These are phyloP conservation scores for Yamadazyma spencermartinsiae DNA, from an alignment of 1,139 yeast species.

Conservation along the genomic window DNA sequence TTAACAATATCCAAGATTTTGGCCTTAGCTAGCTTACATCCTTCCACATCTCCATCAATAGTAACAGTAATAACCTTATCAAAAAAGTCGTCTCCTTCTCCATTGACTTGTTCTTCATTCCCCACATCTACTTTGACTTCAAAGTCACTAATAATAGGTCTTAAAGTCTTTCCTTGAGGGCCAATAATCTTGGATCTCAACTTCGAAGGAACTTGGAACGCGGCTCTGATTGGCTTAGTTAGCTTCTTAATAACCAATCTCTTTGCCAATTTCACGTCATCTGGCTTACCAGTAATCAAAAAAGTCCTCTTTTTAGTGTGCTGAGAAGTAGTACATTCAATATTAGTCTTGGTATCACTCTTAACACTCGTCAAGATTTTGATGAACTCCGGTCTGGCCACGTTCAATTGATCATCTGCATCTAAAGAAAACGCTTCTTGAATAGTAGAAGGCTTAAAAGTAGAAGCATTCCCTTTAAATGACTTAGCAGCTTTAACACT, in stretches of 20 bases:
- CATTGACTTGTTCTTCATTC: slow-evolving; percentile 35
- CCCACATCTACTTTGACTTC: slow-evolving; percentile 79
- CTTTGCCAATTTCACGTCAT: slow-evolving; percentile 69
- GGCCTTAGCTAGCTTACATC: slow-evolving; percentile 71
- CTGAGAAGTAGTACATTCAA: slow-evolving; percentile 83
- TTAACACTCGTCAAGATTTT: slow-evolving; percentile 65
- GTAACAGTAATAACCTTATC: slow-evolving; percentile 60
- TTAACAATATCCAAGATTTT: slow-evolving; percentile 73
- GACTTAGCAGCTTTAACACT: slow-evolving; percentile 22
- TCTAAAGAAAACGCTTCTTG: slow-evolving; percentile 77
- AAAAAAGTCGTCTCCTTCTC: slow-evolving; percentile 44
- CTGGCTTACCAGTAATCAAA: slow-evolving; percentile 75
- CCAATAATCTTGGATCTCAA: slow-evolving; percentile 87
- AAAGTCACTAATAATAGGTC: slow-evolving; percentile 71
- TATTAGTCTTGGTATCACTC: slow-evolving; percentile 60
- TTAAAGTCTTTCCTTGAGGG: slow-evolving; percentile 79
- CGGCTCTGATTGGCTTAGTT: slow-evolving; percentile 67
- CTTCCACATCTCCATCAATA: slow-evolving; percentile 84
- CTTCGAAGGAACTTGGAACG: slow-evolving; percentile 72
- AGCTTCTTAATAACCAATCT: slow-evolving; percentile 75
- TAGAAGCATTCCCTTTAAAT: slow-evolving; percentile 7
- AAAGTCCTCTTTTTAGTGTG: slow-evolving; percentile 82
- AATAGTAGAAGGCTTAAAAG: slow-evolving; percentile 40
- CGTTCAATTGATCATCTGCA: slow-evolving; percentile 63
- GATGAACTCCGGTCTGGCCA: slow-evolving; percentile 63